phyloP scores from a whole-genome alignment of 305 asterid species.

The Fraxinus sp. region DNA sequence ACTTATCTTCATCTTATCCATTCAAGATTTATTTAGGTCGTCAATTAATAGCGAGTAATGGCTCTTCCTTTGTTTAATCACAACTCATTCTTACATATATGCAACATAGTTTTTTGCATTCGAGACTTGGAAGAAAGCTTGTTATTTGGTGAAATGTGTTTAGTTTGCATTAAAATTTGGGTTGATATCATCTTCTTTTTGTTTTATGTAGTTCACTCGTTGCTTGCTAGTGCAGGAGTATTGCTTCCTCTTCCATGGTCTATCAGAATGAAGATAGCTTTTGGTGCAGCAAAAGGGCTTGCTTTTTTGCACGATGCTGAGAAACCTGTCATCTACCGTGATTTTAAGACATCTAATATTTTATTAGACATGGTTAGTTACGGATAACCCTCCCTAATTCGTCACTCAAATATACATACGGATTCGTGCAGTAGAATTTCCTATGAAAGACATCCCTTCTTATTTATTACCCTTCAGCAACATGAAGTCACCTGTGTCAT shows the following conservation, averaged over 20 bases:
- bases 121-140: neutral
- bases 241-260: constrained; percentile 91
- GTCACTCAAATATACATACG: neutral
- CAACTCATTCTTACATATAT: neutral
- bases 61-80: neutral
- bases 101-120: neutral
- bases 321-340: constrained; percentile 91
- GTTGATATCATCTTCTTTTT: neutral
- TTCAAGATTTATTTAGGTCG: neutral
- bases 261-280: constrained; percentile 81
- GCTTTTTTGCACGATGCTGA: constrained; percentile 89
- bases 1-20: neutral
- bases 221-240: constrained; percentile 54
- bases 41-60: neutral
- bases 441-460: neutral
- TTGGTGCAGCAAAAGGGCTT: constrained; percentile 89
- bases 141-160: neutral
- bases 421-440: neutral
- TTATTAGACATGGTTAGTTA: constrained; percentile 63
- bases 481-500: neutral
- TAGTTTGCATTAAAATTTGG: neutral
- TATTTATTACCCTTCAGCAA: neutral
- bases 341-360: constrained; percentile 89
- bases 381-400: neutral
- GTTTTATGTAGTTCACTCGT: neutral